Conservation (phyloP, 2,329 filamentous ascomycete species). For the Claviceps cyperi region DNA sequence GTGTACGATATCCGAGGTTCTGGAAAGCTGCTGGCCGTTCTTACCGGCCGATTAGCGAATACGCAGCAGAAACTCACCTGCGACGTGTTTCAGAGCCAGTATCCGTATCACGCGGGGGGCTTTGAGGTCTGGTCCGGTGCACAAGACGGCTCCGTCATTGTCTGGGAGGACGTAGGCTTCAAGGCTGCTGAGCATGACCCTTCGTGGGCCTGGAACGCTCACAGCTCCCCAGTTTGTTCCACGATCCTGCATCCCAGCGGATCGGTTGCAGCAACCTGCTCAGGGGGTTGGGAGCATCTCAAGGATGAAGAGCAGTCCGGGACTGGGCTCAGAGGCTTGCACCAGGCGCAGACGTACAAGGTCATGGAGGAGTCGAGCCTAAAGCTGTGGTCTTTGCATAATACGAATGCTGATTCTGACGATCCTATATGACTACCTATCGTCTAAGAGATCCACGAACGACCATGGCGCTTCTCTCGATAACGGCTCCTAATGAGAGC, state of each 20-base stretch:
- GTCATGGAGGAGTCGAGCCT: conserved; percentile 6
- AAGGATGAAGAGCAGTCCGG: not conserved
- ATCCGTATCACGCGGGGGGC: conserved; percentile 19
- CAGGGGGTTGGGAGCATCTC: conserved; percentile 34
- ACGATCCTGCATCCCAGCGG: conserved; percentile 38
- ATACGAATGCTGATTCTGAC: not conserved
- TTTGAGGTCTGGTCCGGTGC: conserved; percentile 52
- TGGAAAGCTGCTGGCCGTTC: conserved; percentile 38
- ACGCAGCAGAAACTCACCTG: conserved; percentile 43
- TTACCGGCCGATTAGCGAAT: conserved; percentile 33
- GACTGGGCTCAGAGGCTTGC: not conserved
- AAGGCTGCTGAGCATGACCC: conserved; percentile 28
- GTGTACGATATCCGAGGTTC: conserved; percentile 50
- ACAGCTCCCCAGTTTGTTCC: conserved; percentile 33
- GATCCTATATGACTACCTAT: not conserved
- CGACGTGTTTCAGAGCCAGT: conserved; percentile 35
- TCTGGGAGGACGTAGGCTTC: conserved; percentile 43
- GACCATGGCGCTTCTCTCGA: not conserved
- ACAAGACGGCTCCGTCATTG: conserved; percentile 35
- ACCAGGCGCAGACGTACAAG: not conserved
- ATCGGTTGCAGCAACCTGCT: conserved; percentile 41
- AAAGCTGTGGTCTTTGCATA: conserved; percentile 6
- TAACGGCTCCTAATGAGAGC: not conserved
- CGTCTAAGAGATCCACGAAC: not conserved
- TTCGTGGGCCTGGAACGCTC: conserved; percentile 36